Evolutionary conservation across 106 monocot species (phyloP).

Genomic region (Agapanthus africanus): DNA sequence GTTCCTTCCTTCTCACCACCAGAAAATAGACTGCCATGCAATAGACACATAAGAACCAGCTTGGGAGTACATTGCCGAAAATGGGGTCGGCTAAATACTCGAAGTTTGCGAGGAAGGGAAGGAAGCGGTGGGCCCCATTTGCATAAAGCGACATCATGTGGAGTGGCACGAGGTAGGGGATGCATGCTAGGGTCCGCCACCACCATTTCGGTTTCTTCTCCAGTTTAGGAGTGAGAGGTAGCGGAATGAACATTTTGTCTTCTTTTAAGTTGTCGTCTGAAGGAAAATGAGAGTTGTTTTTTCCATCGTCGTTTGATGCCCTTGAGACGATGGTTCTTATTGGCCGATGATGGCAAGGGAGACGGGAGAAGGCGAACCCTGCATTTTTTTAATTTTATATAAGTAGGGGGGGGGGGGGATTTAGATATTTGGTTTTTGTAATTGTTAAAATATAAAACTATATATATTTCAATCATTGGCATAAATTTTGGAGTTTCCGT

Average conservation of each 20-base stretch:
- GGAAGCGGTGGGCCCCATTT: constrained; percentile 49
- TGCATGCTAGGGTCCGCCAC: constrained; percentile 73
- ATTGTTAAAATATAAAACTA: background rate
- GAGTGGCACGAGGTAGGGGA: constrained; percentile 53
- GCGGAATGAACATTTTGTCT: background rate
- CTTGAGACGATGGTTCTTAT: background rate
- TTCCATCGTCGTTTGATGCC: constrained; percentile 69
- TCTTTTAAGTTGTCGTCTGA: constrained; percentile 32
- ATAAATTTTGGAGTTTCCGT: background rate
- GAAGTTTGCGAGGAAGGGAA: constrained; percentile 47
- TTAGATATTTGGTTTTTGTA: no score
- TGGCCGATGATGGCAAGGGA: background rate
- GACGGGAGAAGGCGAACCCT: background rate
- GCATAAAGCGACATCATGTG: constrained; percentile 47
- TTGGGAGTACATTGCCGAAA: constrained; percentile 33
- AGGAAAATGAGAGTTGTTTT: constrained; percentile 50
- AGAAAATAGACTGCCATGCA: constrained; percentile 53
- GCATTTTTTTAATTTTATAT: background rate
- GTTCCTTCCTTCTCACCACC: constrained; percentile 48
- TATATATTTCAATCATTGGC: background rate
- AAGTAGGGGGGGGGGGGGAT: background rate
- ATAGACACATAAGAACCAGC: constrained; percentile 60
- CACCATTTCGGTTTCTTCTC: constrained; percentile 56
- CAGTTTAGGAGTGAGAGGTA: background rate
- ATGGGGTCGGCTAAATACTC: constrained; percentile 58